These are phyloP conservation scores for Coemansia reversa DNA, from an alignment of 192 early-diverging fungal species.

Conservation along the genomic window DNA sequence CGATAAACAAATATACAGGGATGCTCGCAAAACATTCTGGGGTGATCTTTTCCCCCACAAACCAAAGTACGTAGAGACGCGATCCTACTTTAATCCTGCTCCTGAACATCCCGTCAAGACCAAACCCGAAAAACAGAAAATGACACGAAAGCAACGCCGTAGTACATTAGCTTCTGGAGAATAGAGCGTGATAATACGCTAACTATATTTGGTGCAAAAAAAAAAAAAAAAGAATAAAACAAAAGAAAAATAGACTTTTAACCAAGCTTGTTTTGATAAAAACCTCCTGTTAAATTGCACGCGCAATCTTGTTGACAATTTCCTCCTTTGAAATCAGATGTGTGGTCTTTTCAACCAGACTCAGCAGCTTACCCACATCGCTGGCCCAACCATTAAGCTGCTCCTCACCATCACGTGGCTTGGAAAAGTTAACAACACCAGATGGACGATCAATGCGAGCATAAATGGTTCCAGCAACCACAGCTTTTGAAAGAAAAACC, in stretches of 20 bases:
- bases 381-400: conserved; percentile 92
- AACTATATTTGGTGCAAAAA: background rate
- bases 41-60: conserved; percentile 79
- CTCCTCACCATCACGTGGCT: conserved; percentile 81
- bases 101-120: background rate
- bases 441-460: conserved; percentile 93
- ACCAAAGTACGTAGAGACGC: conserved; percentile 48
- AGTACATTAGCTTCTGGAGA: background rate
- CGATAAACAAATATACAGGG: conserved; percentile 68
- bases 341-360: conserved; percentile 93
- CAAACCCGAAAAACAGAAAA: background rate
- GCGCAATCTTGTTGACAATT: conserved; percentile 82
- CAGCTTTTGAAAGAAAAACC: conserved; percentile 88
- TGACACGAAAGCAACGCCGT: background rate
- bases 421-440: conserved; percentile 85
- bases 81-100: conserved; percentile 22
- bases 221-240: background rate
- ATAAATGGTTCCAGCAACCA: conserved; percentile 93
- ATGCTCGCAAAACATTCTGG: conserved; percentile 75
- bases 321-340: conserved; percentile 89
- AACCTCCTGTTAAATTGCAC: conserved; percentile 42
- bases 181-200: background rate
- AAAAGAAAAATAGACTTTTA: background rate
- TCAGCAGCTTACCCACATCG: conserved; percentile 83
- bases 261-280: background rate